A percentile compares a stretch with the other conserved stretches of the same genome.
Evolutionary conservation across 169 alveolate genomes (phyloP).

Genomic region (Babesia caballi): DNA sequence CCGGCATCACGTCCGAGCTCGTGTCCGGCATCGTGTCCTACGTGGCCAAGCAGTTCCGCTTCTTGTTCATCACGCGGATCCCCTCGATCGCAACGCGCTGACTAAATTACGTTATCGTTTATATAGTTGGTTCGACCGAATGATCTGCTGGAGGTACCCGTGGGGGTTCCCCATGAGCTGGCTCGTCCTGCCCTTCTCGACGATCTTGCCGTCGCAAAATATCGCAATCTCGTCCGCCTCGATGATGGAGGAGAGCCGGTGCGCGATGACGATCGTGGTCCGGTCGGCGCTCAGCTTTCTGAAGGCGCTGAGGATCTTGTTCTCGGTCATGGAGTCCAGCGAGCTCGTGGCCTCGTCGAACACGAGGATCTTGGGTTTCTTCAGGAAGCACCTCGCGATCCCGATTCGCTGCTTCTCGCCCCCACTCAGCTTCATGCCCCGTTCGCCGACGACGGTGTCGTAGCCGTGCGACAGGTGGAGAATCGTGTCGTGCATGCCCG

Average conservation of each 20-base stretch:
- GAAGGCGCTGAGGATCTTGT: constrained; percentile 60
- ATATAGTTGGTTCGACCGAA: constrained; percentile 65
- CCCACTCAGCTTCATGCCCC: constrained; percentile 83
- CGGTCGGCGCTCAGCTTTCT: constrained; percentile 68
- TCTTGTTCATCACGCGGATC: constrained; percentile 50
- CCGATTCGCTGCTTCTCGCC: constrained; percentile 88
- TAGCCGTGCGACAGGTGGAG: constrained; percentile 69
- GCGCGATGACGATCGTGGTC: constrained; percentile 89
- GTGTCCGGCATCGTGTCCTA: constrained; percentile 44
- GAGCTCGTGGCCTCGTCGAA: constrained; percentile 97
- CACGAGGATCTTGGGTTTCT: constrained; percentile 83
- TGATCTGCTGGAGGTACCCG: constrained; percentile 64
- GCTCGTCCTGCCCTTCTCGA: constrained; percentile 85
- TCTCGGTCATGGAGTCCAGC: constrained; percentile 84
- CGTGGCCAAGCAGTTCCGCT: constrained; percentile 43
- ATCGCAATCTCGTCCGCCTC: constrained; percentile 83
- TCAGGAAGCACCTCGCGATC: constrained; percentile 85
- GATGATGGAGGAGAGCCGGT: constrained; percentile 84
- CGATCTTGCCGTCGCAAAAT: constrained; percentile 82
- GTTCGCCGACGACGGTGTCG: constrained; percentile 84
- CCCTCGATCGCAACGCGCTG: constrained; percentile 20
- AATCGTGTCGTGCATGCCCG: constrained; percentile 65
- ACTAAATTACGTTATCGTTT: constrained; percentile 19
- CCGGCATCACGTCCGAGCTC: constrained; percentile 51
- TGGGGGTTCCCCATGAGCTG: constrained; percentile 65